A percentile compares a stretch with the other conserved stretches of the same genome.
Conservation (phyloP, 2,329 filamentous ascomycete genomes). For the Cephalotrichum gorgonifer region DNA sequence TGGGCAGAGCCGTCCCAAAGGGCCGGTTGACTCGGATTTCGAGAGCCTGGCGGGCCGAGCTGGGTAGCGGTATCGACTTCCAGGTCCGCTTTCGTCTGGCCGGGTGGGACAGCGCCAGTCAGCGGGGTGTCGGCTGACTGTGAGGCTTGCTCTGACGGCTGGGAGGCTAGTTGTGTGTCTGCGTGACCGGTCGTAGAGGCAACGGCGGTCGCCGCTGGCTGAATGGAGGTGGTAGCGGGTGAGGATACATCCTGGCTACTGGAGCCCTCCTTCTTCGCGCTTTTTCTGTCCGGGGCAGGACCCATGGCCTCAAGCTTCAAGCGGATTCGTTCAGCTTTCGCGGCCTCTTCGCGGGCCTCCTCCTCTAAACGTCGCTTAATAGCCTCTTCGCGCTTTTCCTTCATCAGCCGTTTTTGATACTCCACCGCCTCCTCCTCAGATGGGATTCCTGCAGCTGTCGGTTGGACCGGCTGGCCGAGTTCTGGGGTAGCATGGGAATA, state of each 20-base stretch:
- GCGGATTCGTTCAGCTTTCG: constrained; percentile 57
- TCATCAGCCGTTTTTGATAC: constrained; percentile 63
- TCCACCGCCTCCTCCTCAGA: constrained; percentile 43
- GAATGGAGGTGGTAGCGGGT: constrained; percentile 16
- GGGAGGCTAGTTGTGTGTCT: not conserved
- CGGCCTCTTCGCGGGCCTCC: constrained; percentile 63
- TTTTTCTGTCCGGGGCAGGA: constrained; percentile 50
- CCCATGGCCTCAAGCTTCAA: constrained; percentile 64
- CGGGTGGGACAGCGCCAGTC: not conserved
- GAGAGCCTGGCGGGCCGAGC: not conserved
- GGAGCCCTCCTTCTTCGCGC: constrained; percentile 38
- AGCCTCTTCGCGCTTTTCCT: constrained; percentile 57
- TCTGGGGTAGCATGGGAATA: not conserved
- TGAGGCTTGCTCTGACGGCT: not conserved
- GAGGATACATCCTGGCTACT: not conserved
- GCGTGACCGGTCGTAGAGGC: not conserved
- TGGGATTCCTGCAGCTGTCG: not conserved
- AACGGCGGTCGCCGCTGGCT: not conserved
- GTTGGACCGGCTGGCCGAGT: constrained; percentile 19
- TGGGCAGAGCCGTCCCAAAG: constrained; percentile 6
- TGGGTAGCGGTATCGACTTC: not conserved
- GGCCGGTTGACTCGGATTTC: not conserved
- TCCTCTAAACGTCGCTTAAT: constrained; percentile 59
- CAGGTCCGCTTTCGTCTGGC: not conserved
- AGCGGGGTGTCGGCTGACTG: not conserved